Conservation (phyloP, 2,329 filamentous ascomycete species). For the Cladosporium phlei region DNA sequence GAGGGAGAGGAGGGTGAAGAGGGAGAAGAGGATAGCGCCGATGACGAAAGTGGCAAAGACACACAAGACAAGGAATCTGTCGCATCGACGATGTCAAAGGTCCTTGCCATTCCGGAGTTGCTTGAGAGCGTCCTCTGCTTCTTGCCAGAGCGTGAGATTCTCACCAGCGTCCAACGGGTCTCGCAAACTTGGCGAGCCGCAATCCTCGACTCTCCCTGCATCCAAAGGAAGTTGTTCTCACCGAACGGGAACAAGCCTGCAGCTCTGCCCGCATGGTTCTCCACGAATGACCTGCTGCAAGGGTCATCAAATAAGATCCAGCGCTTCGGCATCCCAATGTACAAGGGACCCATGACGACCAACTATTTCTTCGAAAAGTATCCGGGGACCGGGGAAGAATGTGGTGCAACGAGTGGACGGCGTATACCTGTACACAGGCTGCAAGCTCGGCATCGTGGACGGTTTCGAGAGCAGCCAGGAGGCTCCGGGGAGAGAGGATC, state of each 20-base stretch:
- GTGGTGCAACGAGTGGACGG: no score
- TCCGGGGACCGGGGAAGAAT: no score
- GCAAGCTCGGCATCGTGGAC: no score
- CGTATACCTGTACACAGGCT: no score
- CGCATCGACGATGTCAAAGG: not conserved
- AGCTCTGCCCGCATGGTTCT: no score
- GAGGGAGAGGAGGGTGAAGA: not conserved
- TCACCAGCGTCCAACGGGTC: not conserved
- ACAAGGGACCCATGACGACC: not conserved
- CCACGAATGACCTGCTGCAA: not conserved
- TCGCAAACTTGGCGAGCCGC: not conserved
- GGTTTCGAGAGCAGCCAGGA: no score
- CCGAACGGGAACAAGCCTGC: not conserved
- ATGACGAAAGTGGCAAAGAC: not conserved
- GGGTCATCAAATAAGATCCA: no score
- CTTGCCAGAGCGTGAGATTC: not conserved
- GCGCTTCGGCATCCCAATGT: not conserved
- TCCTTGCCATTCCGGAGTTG: not conserved
- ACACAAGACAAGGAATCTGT: not conserved
- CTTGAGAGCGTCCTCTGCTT: not conserved
- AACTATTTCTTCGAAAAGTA: no score
- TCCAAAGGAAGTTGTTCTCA: not conserved
- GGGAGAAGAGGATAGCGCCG: not conserved
- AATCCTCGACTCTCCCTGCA: not conserved
- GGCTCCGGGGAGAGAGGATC: no score